Base-by-base conservation (phyloP, 768 basidiomycete genomes). In the Lentinula sp. region DNA sequence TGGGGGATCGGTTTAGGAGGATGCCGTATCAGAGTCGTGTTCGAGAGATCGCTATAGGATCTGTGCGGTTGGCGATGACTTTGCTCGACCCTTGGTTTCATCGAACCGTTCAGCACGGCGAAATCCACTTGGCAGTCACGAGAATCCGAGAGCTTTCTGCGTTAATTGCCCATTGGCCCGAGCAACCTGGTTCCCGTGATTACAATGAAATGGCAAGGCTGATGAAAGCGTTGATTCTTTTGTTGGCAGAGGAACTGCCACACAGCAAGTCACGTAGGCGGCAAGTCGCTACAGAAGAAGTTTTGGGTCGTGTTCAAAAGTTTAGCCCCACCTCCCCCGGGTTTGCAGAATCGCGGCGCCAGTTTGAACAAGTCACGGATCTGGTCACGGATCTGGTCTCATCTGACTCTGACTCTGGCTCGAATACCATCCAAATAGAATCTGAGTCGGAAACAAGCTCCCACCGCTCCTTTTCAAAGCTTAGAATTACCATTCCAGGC, bases 31-130 rank as follows among this genome's bases (percentile, higher is more conserved):
- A 88, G 59, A 74, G 76, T 49, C 83, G 84, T 32, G 71, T 88
- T 59, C 80, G 82, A 37, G 88, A 89, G 67, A 82, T 87, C 3
- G 88, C 88, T 1, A 79, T 79, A 31, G 84, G 84, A 28, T 84
- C 89, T 2, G 85, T 90, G 23, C 81, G 84, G 54, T 77, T 91
- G 48, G 84, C 89, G 1, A 70, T 88, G 66, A 76, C 82, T 53
- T 82, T 91, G 69, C 77, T 92, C 31, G 80, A 85, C 28, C 82
- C 86, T 8, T 90, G 87, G 85, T 84, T 91, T 73, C 82, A 87
- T 67, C 72, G 69, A 53, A 74, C 75, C 59, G 75, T 85, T 43
- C 61, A 69, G 43, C 69, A 74, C 55, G 75, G 79, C 45, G 61
- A 61, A 15, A 46, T 62, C 23, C 49, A 52, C 4, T 51, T 23